Base-by-base conservation (phyloP, 164 flowering plant species). In the Vitis riparia region DNA sequence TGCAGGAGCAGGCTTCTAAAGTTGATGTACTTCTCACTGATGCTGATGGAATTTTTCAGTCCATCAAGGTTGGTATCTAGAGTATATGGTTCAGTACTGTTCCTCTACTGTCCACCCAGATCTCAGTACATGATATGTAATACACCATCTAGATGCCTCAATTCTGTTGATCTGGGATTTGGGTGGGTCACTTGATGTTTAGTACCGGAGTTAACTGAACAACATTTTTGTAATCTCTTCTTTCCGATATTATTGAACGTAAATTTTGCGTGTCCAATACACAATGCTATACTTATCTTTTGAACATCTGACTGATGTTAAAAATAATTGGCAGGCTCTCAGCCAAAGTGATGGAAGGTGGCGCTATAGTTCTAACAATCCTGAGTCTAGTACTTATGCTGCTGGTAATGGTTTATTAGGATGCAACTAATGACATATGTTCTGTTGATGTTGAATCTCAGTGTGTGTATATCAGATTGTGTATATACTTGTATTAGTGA, bases 291-390 rank as follows among this genome's bases (percentile, higher is more conserved):
- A 11, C 13, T 29, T 52, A 3, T 52, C 13, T 66, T 73, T 8
- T 62, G 59, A 50, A 29, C 60, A 19, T 49, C 32, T 47, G 65
- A 57, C 51, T 63, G 11, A 37, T 49, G 2, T 29, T 51, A 11
- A 19, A 44, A 29, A 8, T 64, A 63, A 9, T 50, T 81, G 58
- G 62, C 87, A 93, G 98, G 85, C 95, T 67, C 81, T 93, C 59
- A 90, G 98, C 81, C 98, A 93, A 75, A 93, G 97, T 85, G 99
- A 91, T 86, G 99, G 99, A 73, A 85, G 87, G 74, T 96, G 98
- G 99, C 96, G 97, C 64, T 82, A 80, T 58, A 84, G 87, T 78
- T 88, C 90, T 69, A 85, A 78, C 69, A 85, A 91, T 69, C 91
- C 94, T 14, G 94, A 89, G 75, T 88, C 97, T 55, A 96, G 97